Conservation (phyloP, 768 basidiomycete genomes). For the Calocera viscosa region DNA sequence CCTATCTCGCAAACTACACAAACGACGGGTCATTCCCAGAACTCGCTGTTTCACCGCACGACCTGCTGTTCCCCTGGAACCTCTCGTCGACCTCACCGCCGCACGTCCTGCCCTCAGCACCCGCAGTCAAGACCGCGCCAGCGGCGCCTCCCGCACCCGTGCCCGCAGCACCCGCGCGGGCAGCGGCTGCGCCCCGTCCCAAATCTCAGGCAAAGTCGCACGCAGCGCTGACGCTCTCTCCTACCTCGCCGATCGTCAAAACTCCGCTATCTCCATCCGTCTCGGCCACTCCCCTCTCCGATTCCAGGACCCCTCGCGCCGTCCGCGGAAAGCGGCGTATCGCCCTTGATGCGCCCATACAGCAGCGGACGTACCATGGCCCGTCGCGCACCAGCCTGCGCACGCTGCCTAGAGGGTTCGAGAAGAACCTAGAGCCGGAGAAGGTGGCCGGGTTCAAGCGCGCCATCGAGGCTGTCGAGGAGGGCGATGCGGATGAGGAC, state of each 20-base stretch:
- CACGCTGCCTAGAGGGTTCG: conserved; percentile 10
- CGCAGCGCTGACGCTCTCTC: not conserved
- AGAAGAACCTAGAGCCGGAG: not conserved
- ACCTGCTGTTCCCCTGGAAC: conserved; percentile 1
- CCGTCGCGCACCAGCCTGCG: conserved; percentile 11
- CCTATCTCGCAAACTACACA: not conserved
- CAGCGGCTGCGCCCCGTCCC: not conserved
- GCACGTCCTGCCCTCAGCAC: not conserved
- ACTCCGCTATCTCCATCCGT: not conserved
- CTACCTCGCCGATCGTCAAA: not conserved
- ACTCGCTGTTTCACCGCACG: not conserved
- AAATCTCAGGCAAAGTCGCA: not conserved
- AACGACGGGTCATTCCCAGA: not conserved
- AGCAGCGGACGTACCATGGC: conserved; percentile 11
- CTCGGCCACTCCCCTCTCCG: not conserved
- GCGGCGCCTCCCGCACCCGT: not conserved
- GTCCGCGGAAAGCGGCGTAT: conserved; percentile 7
- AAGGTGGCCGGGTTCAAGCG: conserved; percentile 3
- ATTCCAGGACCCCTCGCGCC: not conserved
- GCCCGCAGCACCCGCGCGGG: not conserved
- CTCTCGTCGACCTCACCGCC: not conserved
- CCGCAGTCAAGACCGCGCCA: not conserved
- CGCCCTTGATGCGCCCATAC: conserved; percentile 15
- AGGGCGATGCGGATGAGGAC: not conserved
- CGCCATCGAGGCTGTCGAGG: conserved; percentile 6